phyloP scores from a whole-genome alignment of 192 early-diverging fungal species.

The Chytriomyces hyalinus region DNA sequence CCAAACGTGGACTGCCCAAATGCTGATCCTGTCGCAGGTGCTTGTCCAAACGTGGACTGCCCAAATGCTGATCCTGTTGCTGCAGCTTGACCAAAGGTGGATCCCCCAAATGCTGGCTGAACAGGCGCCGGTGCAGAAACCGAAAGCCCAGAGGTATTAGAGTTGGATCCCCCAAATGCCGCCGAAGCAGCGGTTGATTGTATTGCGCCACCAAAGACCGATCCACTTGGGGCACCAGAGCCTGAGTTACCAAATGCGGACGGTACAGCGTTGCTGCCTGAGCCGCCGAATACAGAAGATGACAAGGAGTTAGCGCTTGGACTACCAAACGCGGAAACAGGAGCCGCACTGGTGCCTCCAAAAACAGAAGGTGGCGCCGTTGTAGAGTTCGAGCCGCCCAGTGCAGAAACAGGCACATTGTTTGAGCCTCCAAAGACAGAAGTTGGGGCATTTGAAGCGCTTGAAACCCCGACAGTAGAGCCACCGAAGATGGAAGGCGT shows the following conservation, averaged over 20 bases:
- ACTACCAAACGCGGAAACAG: neutral
- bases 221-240: neutral
- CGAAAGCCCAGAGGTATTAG: neutral
- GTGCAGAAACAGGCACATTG: too few relatives aligned
- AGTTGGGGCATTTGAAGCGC: too few relatives aligned
- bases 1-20: slow-evolving; percentile 28
- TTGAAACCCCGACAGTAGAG: too few relatives aligned
- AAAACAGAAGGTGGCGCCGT: neutral
- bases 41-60: slow-evolving; percentile 23
- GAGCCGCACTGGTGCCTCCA: neutral
- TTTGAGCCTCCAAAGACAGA: too few relatives aligned
- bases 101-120: slow-evolving; percentile 20
- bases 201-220: slow-evolving; percentile 1
- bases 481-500: too few relatives aligned
- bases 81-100: slow-evolving; percentile 20
- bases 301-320: neutral
- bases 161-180: neutral
- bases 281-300: neutral
- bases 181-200: neutral
- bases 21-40: neutral
- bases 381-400: neutral
- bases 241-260: neutral
- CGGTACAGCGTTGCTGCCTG: neutral
- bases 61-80: slow-evolving; percentile 9
- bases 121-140: neutral